Base-by-base conservation (phyloP, 768 basidiomycete genomes). In the Boletus coccyginus region DNA sequence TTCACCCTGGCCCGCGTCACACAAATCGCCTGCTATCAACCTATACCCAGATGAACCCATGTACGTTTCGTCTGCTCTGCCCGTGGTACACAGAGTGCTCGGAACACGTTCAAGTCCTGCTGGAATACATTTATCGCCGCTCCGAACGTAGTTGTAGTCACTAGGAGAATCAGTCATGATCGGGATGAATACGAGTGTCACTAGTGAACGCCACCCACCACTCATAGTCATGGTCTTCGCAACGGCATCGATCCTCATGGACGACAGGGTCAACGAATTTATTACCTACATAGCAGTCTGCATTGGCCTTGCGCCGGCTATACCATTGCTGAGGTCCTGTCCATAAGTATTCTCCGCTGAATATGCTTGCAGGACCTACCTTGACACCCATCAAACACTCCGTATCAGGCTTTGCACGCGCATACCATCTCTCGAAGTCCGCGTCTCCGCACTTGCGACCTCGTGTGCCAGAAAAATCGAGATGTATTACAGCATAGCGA, bases 351-450 rank as follows among this genome's bases (percentile, higher is more conserved):
- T 27, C n/a, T 46, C 27, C 16, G 7, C 19, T 11, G 31, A 38
- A 42, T 14, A 10, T 35, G 12, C 10, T 27, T 46, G 51, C 33
- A 45, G 29, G n/a, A 56, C 79, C 47, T 50, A 91, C 92, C 82
- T 90, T 94, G 67, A 91, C 92, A 1, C 96, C 96, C 92, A 98
- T 95, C 24, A 98, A 73, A 71, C 96, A 98, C 61, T 92, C 82
- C 36, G 78, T 77, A 46, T 79, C 80, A 16, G 74, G 77, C n/a
- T 70, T 76, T 16, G 80, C 75, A 39, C 92, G 77, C 7, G 91
- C 95, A 70, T 89, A 89, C 94, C 94, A 98, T 57, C 71, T 79
- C 73, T 98, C 95, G 59, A 91, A 88, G 67, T 99, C 97, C 9
- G 62, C 56, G 0, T 80, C 74, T 0, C 46, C 70, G 56, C 97